Conservation (phyloP, 1,139 yeast species). For the Suhomyces guaymorum region DNA sequence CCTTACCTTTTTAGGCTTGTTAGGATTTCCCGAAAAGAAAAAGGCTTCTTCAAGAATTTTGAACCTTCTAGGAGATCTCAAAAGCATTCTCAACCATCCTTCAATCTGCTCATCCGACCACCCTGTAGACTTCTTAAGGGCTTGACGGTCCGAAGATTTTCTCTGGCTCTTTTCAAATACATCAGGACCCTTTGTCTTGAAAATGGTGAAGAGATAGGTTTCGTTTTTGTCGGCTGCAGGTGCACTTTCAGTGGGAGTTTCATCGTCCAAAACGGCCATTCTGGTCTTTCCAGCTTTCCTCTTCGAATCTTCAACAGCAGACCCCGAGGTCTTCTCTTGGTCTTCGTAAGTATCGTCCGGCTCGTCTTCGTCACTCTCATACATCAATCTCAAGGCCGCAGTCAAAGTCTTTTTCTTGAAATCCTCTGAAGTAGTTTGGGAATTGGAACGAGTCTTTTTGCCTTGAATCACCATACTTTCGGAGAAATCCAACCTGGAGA, state of each 20-base stretch:
- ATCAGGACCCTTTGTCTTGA: conserved; percentile 49
- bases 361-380: conserved; percentile 76
- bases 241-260: conserved; percentile 6
- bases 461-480: conserved; percentile 23
- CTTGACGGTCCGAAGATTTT: conserved; percentile 51
- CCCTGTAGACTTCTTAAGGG: conserved; percentile 50
- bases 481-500: conserved; percentile 25
- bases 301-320: conserved; percentile 23
- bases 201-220: conserved; percentile 55
- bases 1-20: conserved; percentile 18
- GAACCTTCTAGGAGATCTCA: conserved; percentile 62
- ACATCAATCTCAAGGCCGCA: conserved; percentile 64
- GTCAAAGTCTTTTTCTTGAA: conserved; percentile 58
- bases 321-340: conserved; percentile 52
- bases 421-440: conserved; percentile 27
- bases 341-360: conserved; percentile 86
- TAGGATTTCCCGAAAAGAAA: conserved; percentile 45
- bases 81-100: conserved; percentile 85
- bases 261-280: conserved; percentile 20
- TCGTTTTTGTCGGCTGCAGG: conserved; percentile 38
- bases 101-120: conserved; percentile 93
- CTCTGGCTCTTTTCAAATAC: conserved; percentile 54
- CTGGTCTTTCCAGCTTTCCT: conserved; percentile 10
- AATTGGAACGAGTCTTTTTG: conserved; percentile 20
- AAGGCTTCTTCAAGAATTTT: conserved; percentile 63